phyloP scores from a whole-genome alignment of 192 early-diverging fungal genomes.

The Polychytrium aggregatum region DNA sequence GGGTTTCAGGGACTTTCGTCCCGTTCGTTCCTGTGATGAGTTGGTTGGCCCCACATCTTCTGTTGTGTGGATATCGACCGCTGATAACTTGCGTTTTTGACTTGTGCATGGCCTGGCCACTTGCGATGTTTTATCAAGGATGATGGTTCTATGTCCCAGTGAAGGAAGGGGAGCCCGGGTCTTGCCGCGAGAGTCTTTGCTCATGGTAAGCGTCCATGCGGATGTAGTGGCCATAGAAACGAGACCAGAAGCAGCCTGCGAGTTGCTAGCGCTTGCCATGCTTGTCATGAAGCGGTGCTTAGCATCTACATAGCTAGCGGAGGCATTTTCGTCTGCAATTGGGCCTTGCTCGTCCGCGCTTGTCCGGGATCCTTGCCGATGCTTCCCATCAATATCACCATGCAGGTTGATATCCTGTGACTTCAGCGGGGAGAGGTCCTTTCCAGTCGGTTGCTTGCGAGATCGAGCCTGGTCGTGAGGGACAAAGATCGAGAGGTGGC shows the following conservation, averaged over 20 bases:
- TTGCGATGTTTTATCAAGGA: neutral
- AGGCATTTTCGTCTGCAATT: too few species aligned
- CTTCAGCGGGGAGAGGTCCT: neutral
- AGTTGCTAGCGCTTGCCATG: too few species aligned
- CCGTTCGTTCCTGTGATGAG: neutral
- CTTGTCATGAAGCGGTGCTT: too few species aligned
- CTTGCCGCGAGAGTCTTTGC: slow-evolving; percentile 6
- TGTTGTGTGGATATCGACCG: too few species aligned
- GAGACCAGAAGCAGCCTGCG: too few species aligned
- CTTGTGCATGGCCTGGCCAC: neutral
- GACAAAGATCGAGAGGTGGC: too few species aligned
- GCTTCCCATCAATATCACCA: too few species aligned
- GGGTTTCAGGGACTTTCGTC: neutral
- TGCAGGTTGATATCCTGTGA: neutral
- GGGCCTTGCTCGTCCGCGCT: too few species aligned
- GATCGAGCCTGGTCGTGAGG: slow-evolving; percentile 2
- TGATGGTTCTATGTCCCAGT: neutral
- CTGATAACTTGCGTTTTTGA: neutral
- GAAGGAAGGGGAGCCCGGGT: neutral
- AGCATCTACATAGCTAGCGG: too few species aligned
- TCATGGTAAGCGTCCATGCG: too few species aligned
- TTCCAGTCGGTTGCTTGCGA: neutral
- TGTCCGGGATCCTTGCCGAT: too few species aligned
- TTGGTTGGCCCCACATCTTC: neutral
- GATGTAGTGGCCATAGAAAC: too few species aligned